Conservation (phyloP, 2,329 filamentous ascomycete genomes). For the Hymenoscyphus infarciens region DNA sequence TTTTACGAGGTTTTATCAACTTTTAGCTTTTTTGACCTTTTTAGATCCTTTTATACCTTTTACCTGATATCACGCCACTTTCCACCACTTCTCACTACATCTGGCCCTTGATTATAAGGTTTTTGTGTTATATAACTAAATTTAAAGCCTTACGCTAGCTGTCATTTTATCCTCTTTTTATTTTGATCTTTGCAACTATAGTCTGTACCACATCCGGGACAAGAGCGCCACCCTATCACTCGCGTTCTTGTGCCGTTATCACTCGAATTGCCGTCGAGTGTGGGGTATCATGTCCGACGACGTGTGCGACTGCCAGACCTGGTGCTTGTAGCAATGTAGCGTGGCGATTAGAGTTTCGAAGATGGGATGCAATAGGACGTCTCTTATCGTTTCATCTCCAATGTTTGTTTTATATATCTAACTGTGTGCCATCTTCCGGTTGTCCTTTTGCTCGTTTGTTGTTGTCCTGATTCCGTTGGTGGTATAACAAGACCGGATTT, state of each 20-base stretch:
- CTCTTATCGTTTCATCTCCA: conserved; percentile 1
- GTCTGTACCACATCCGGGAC: conserved; percentile 1
- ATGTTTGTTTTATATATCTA: background rate
- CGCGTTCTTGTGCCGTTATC: background rate
- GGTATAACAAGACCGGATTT: background rate
- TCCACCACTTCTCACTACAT: too few relatives aligned
- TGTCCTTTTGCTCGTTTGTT: background rate
- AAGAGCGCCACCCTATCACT: background rate
- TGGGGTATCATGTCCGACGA: conserved; percentile 2
- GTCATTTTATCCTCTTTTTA: too few relatives aligned
- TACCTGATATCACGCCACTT: too few relatives aligned
- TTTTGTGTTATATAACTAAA: too few relatives aligned
- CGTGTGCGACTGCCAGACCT: background rate
- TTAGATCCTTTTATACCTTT: too few relatives aligned
- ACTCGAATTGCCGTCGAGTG: background rate
- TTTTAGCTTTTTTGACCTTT: too few relatives aligned
- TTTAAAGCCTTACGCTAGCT: too few relatives aligned
- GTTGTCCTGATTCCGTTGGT: background rate
- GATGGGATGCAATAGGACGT: background rate
- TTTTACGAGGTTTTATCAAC: too few relatives aligned
- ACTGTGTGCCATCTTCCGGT: too few relatives aligned
- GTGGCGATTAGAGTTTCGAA: background rate
- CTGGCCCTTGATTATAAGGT: too few relatives aligned
- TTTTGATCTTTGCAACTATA: too few relatives aligned
- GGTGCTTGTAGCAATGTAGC: background rate